Evolutionary conservation across 257 asterid genomes (phyloP).

Genomic region (Plantago ovata): DNA sequence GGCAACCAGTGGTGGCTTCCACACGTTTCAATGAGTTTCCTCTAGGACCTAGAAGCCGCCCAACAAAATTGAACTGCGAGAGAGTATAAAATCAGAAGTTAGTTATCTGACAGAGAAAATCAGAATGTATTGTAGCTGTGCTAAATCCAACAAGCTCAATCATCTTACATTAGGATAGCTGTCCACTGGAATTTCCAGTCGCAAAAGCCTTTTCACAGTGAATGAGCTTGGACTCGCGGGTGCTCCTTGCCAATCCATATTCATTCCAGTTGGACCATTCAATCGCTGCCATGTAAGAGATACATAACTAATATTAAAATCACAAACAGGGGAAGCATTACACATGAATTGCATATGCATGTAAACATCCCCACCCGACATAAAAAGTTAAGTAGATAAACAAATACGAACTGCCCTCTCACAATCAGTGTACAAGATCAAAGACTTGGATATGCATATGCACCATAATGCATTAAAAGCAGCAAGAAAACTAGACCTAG

Average conservation of each 20-base stretch:
- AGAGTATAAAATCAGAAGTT: slow-evolving; percentile 15
- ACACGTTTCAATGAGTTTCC: slow-evolving; percentile 97
- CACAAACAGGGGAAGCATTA: neutral
- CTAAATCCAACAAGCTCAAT: slow-evolving; percentile 7
- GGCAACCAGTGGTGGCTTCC: slow-evolving; percentile 96
- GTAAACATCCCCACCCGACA: too few relatives aligned
- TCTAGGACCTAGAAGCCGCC: slow-evolving; percentile 96
- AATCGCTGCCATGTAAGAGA: slow-evolving; percentile 53
- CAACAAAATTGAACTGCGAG: slow-evolving; percentile 87
- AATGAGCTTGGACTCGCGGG: slow-evolving; percentile 98
- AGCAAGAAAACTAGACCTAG: too few relatives aligned
- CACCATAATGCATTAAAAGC: too few relatives aligned
- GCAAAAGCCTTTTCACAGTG: slow-evolving; percentile 87
- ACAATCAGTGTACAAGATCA: too few relatives aligned
- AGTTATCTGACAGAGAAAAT: slow-evolving; percentile 4
- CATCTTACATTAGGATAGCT: slow-evolving; percentile 77
- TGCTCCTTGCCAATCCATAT: slow-evolving; percentile 99
- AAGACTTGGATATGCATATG: too few relatives aligned
- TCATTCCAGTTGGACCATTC: slow-evolving; percentile 85
- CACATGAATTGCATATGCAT: neutral
- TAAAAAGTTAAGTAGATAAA: too few relatives aligned
- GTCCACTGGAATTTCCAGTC: slow-evolving; percentile 94
- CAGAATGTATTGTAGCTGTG: neutral
- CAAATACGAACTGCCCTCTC: too few relatives aligned
- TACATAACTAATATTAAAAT: neutral